phyloP scores from a whole-genome alignment of 1,284 basidiomycete species.

The Cystobasidium slooffiae region DNA sequence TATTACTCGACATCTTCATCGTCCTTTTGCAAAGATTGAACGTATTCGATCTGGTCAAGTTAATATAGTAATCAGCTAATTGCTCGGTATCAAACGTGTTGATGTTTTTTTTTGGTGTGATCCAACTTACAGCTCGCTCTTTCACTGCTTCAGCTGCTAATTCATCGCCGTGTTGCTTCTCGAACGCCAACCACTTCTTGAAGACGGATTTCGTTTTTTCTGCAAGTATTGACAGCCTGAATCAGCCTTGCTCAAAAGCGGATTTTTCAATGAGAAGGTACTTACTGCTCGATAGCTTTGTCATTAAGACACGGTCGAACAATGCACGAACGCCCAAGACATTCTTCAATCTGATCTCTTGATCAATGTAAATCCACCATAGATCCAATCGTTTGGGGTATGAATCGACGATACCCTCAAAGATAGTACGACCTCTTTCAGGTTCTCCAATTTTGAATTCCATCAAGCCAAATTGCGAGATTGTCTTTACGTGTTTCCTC shows the following conservation, averaged over 20 bases:
- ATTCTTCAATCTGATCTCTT: constrained; percentile 79
- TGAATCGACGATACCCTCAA: constrained; percentile 92
- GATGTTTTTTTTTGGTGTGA: not conserved
- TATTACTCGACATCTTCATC: not conserved
- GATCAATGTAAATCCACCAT: constrained; percentile 97
- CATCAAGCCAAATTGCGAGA: constrained; percentile 89
- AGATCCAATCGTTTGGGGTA: constrained; percentile 93
- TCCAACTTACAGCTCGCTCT: constrained; percentile 66
- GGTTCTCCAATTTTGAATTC: constrained; percentile 94
- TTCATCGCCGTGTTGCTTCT: constrained; percentile 83
- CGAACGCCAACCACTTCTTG: constrained; percentile 95
- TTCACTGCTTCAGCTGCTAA: constrained; percentile 81
- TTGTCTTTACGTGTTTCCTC: constrained; percentile 91
- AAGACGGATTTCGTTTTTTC: constrained; percentile 69
- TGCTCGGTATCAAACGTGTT: not conserved
- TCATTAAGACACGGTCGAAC: constrained; percentile 77
- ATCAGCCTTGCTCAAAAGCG: constrained; percentile 13
- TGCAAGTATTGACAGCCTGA: constrained; percentile 58
- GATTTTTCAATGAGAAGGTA: constrained; percentile 54
- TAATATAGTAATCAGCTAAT: not conserved
- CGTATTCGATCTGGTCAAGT: constrained; percentile 24
- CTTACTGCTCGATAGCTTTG: constrained; percentile 93
- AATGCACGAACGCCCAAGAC: constrained; percentile 78
- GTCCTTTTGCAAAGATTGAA: constrained; percentile 15
- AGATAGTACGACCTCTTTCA: constrained; percentile 92